Evolutionary conservation across 176 grass and related monocot genomes (phyloP).

Genomic region (Dactylis glomerata): DNA sequence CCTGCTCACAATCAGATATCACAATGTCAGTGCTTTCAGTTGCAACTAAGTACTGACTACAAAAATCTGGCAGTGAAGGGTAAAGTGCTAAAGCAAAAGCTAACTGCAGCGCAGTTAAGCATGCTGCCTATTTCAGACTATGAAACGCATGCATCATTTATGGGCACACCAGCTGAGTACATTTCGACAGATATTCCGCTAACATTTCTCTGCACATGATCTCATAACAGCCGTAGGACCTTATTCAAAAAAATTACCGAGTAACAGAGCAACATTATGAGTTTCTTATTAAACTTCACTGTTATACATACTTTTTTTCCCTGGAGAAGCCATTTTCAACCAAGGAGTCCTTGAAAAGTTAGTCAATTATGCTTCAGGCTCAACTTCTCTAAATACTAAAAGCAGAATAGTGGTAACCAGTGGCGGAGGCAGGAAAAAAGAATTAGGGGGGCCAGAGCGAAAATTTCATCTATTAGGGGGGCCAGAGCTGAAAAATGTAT

Average conservation of each 20-base stretch:
- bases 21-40: slow-evolving; percentile 14
- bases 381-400: slow-evolving; percentile 4
- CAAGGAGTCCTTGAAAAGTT: background rate
- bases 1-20: slow-evolving; percentile 40
- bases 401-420: too few species aligned
- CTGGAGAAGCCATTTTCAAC: background rate
- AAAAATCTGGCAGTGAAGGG: background rate
- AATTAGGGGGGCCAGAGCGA: too few species aligned
- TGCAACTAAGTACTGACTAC: background rate
- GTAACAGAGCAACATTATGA: background rate
- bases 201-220: slow-evolving; percentile 6
- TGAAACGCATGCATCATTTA: slow-evolving; percentile 2
- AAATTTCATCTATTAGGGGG: too few species aligned
- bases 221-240: background rate
- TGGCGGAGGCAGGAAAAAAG: too few species aligned
- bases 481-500: too few species aligned
- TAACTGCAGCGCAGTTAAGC: background rate
- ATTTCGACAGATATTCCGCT: background rate
- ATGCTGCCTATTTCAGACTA: background rate
- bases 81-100: background rate
- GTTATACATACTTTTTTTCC: background rate
- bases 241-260: too few species aligned
- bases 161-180: background rate
- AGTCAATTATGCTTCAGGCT: background rate
- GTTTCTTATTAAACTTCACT: background rate